Conservation (phyloP, 805 yeast species). For the Yarrowia sp. region DNA sequence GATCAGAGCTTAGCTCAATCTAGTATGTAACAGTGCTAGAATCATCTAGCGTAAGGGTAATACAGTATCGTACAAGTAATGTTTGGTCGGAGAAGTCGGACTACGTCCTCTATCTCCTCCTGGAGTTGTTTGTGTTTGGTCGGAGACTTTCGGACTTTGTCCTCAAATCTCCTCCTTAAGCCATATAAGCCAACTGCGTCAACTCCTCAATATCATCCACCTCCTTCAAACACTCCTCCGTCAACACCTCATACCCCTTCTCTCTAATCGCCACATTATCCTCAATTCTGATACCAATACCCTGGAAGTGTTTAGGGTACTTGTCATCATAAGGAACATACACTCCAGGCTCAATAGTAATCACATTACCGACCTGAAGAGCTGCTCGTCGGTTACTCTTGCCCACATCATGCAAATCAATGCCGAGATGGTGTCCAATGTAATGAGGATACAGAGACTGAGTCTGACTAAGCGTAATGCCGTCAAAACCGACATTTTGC, state of each 20-base stretch:
- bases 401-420: slow-evolving; percentile 58
- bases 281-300: slow-evolving; percentile 91
- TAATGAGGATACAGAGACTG: slow-evolving; percentile 79
- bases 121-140: no score
- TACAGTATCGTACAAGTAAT: no score
- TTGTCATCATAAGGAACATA: slow-evolving; percentile 71
- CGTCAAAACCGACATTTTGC: slow-evolving; percentile 65
- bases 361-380: slow-evolving; percentile 69
- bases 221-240: slow-evolving; percentile 84
- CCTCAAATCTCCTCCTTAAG: neutral
- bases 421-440: slow-evolving; percentile 91
- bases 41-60: no score
- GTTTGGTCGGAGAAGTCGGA: no score
- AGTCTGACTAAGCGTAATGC: slow-evolving; percentile 34
- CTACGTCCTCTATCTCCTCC: no score
- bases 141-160: neutral
- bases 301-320: slow-evolving; percentile 79
- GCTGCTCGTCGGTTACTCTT: slow-evolving; percentile 50
- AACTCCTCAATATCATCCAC: slow-evolving; percentile 66
- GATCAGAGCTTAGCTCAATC: no score
- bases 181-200: slow-evolving; percentile 9
- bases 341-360: slow-evolving; percentile 95
- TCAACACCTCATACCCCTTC: slow-evolving; percentile 56
- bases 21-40: no score
- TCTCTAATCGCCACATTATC: slow-evolving; percentile 86